phyloP scores from a whole-genome alignment of 805 yeast genomes.

The Clavispora carvajalis region DNA sequence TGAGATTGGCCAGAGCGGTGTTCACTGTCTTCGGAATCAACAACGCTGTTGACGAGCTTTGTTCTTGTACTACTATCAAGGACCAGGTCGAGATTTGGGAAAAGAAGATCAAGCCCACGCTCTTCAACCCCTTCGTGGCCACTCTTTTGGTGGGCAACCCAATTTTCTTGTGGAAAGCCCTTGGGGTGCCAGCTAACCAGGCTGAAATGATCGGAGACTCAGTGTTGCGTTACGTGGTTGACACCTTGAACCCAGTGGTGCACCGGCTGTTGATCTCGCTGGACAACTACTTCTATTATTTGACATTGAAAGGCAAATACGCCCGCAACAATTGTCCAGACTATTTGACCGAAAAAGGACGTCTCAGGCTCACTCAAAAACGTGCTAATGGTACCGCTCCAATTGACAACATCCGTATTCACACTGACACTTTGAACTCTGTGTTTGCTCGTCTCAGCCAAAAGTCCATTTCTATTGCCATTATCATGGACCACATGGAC shows the following conservation, averaged over 20 bases:
- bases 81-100: conserved; percentile 68
- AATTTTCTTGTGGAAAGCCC: conserved; percentile 79
- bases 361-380: conserved; percentile 42
- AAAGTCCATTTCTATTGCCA: conserved; percentile 65
- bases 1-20: conserved; percentile 58
- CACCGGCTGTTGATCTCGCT: conserved; percentile 55
- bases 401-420: conserved; percentile 65
- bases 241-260: conserved; percentile 74
- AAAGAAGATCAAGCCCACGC: conserved; percentile 55
- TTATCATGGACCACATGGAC: conserved; percentile 90
- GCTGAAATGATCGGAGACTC: conserved; percentile 75
- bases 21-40: conserved; percentile 53
- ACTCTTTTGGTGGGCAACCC: conserved; percentile 73
- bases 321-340: conserved; percentile 66
- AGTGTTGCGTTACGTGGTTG: conserved; percentile 63
- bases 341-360: conserved; percentile 59
- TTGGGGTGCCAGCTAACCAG: conserved; percentile 86
- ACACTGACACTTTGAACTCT: conserved; percentile 74
- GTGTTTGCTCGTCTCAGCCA: conserved; percentile 62
- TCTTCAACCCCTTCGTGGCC: conserved; percentile 66
- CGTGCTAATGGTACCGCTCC: conserved; percentile 37
- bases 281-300: conserved; percentile 76
- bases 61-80: conserved; percentile 50
- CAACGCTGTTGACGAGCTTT: conserved; percentile 48
- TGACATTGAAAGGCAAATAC: conserved; percentile 60